Base-by-base conservation (phyloP, 345 rosid genomes). In the Ceriops decandra region DNA sequence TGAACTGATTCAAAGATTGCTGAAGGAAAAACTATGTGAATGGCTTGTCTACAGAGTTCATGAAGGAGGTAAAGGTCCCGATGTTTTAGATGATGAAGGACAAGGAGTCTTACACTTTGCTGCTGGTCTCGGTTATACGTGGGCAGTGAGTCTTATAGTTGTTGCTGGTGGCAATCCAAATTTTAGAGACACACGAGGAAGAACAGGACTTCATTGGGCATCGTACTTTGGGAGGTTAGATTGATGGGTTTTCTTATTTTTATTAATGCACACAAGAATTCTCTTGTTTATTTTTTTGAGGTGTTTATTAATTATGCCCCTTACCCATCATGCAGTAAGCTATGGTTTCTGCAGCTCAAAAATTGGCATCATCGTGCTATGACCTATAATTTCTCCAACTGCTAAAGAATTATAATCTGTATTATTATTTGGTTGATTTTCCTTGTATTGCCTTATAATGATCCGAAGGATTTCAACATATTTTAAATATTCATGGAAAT, bases 161-260 rank as follows among this genome's bases (percentile, higher is more conserved):
- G 80, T 84, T 65, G 81, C 87, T 33, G 83, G 88, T 52, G 74
- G 83, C 74, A 74, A 65, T 71, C 84, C 85, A 60, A 85, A 85
- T 70, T 88, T 79, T 69, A 78, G 92, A 62, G 92, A 88, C 78
- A 72, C 77, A 42, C 70, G 22, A 62, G 92, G 92, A 60, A 81
- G 86, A 71, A 84, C 92, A 21, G 90, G 77, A 1, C 82, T 88
- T 67, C 92, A 88, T 64, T 88, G 90, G 92, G 90, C 92, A 52
- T 80, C 92, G 20, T 81, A 81, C 63, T 84, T 76, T 79, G 92
- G 90, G 67, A 85, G 90, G 92, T 85, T 32, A 76, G 80, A 35
- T 28, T 31, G 35, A 64, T 69, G 66, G 52, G 11, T 30, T 42
- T 8, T 57, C 11, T 35, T 59, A 24, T 60, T 57, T 64, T 4